Conservation (phyloP, 106 monocot species). For the Hemerocallis citrina region DNA sequence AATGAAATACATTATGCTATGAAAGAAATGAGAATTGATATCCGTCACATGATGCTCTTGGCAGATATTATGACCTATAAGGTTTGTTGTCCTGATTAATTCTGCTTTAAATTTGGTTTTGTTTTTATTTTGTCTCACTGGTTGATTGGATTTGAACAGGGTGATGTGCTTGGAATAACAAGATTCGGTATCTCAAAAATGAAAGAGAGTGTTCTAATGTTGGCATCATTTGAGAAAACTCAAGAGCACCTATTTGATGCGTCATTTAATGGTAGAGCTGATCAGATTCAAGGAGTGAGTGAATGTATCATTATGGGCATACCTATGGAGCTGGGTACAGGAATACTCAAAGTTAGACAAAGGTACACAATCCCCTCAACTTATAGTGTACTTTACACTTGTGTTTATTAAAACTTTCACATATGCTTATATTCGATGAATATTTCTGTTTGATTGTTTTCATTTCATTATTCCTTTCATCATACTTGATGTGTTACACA, state of each 20-base stretch:
- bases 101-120: neutral
- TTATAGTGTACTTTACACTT: no score
- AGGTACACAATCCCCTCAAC: constrained; percentile 37
- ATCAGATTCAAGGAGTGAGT: constrained; percentile 87
- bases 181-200: constrained; percentile 87
- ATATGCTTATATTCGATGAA: no score
- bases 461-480: no score
- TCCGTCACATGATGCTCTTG: constrained; percentile 93
- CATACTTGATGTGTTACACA: no score
- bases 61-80: constrained; percentile 95
- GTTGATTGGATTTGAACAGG: constrained; percentile 45
- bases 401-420: no score
- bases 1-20: constrained; percentile 74
- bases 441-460: no score
- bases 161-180: constrained; percentile 89
- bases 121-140: neutral
- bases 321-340: constrained; percentile 89
- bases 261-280: constrained; percentile 69
- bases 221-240: constrained; percentile 97
- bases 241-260: constrained; percentile 85
- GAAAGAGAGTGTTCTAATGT: constrained; percentile 95
- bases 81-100: no score
- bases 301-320: constrained; percentile 97
- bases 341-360: constrained; percentile 89
- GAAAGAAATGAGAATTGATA: constrained; percentile 85